These are phyloP conservation scores for Pseudogymnoascus sp. DNA, from an alignment of 2,329 filamentous ascomycete genomes.

Conservation along the genomic window DNA sequence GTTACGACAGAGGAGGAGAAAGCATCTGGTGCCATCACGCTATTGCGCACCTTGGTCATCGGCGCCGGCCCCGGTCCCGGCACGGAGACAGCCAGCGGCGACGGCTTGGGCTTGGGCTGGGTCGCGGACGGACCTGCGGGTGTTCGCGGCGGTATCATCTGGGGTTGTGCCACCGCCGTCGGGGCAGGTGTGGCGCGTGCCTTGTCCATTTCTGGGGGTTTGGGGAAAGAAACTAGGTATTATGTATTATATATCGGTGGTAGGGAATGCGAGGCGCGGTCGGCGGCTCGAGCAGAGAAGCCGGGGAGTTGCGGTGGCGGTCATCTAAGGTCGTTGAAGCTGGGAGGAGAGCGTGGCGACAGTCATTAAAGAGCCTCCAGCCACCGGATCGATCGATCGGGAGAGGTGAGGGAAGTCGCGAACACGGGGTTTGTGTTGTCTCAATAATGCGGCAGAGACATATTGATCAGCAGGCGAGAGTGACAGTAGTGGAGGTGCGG, in stretches of 20 bases:
- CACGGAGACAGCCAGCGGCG: not conserved
- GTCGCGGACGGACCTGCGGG: not conserved
- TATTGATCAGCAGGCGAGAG: not conserved
- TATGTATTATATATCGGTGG: not conserved
- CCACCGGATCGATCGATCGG: not conserved
- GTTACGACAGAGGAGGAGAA: constrained; percentile 68
- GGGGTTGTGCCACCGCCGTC: not conserved
- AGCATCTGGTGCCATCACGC: constrained; percentile 39
- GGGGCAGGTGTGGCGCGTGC: not conserved
- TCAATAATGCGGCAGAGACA: not conserved
- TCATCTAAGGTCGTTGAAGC: not conserved
- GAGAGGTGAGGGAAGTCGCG: not conserved
- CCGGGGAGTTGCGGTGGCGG: not conserved
- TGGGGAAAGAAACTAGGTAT: not conserved
- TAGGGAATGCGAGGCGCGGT: not conserved
- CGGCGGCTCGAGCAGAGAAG: not conserved
- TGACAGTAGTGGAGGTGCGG: not conserved
- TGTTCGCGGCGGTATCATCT: not conserved
- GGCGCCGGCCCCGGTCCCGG: not conserved
- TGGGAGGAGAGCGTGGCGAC: not conserved
- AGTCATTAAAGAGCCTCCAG: not conserved
- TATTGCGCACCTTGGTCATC: not conserved
- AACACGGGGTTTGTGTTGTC: not conserved
- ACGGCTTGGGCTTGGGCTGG: not conserved
- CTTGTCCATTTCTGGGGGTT: not conserved